These are phyloP conservation scores for Fusarium sp. DNA, from an alignment of 2,329 filamentous ascomycete species.

Conservation along the genomic window DNA sequence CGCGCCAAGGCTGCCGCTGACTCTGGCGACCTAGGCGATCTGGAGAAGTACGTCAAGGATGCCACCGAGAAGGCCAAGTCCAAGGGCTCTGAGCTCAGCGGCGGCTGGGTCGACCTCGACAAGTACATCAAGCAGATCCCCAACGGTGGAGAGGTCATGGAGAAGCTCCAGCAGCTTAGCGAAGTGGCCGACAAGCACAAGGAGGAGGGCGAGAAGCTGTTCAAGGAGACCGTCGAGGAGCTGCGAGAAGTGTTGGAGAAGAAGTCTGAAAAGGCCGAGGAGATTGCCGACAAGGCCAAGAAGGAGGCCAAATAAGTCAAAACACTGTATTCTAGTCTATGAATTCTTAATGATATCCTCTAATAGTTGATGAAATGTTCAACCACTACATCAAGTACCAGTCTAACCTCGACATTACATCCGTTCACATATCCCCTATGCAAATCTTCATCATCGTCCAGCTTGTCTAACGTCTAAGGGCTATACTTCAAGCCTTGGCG, in stretches of 20 bases:
- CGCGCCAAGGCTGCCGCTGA: conserved; percentile 70
- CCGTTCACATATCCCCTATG: background rate
- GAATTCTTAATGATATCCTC: conserved; percentile 18
- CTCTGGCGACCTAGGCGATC: conserved; percentile 66
- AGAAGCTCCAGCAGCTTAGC: conserved; percentile 72
- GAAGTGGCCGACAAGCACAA: conserved; percentile 74
- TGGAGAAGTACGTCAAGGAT: conserved; percentile 51
- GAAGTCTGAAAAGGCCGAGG: conserved; percentile 65
- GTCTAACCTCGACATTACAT: background rate
- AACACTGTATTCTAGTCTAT: conserved; percentile 21
- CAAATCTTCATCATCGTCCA: no score
- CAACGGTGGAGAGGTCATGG: conserved; percentile 70
- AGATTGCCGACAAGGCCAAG: conserved; percentile 67
- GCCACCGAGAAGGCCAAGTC: conserved; percentile 57
- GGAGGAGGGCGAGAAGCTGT: conserved; percentile 74
- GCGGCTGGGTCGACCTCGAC: conserved; percentile 62
- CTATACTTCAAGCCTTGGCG: conserved; percentile 28
- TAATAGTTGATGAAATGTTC: conserved; percentile 30
- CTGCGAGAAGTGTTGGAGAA: conserved; percentile 72
- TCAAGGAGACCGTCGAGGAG: conserved; percentile 76
- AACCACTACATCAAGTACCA: background rate
- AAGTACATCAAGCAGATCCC: conserved; percentile 75
- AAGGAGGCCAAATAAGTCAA: conserved; percentile 55
- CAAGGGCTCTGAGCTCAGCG: conserved; percentile 52
- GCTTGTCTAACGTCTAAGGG: conserved; percentile 7